phyloP scores from a whole-genome alignment of 129 eudicot species.

The Dittrichia graveolens region DNA sequence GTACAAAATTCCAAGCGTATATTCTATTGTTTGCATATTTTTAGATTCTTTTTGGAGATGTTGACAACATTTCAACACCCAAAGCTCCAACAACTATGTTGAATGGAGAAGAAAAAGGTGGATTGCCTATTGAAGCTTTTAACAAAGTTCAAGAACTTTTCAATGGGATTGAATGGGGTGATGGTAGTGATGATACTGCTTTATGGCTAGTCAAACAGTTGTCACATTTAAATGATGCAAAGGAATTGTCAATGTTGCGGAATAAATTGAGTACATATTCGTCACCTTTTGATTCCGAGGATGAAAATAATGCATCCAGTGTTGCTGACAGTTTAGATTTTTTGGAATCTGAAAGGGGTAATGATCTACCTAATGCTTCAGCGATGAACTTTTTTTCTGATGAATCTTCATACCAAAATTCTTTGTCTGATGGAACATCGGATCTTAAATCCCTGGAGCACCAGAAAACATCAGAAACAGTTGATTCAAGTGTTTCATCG shows the following conservation, averaged over 20 bases:
- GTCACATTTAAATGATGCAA: conserved; percentile 69
- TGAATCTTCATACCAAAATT: conserved; percentile 52
- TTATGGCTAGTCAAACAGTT: conserved; percentile 91
- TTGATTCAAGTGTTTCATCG: conserved; percentile 39
- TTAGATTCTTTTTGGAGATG: conserved; percentile 91
- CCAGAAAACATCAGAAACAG: conserved; percentile 26
- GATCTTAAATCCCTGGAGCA: conserved; percentile 44
- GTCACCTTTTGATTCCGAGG: conserved; percentile 89
- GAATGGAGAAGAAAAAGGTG: conserved; percentile 89
- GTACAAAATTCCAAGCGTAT: not conserved
- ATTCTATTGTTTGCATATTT: conserved; percentile 11
- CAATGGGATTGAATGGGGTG: conserved; percentile 89
- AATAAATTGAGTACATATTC: conserved; percentile 69
- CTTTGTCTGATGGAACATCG: conserved; percentile 53
- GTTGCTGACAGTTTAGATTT: conserved; percentile 90
- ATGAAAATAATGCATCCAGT: conserved; percentile 84
- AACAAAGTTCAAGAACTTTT: conserved; percentile 97
- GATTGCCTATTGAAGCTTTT: conserved; percentile 96
- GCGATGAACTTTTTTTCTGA: conserved; percentile 53
- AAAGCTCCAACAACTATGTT: conserved; percentile 69
- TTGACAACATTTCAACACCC: conserved; percentile 64
- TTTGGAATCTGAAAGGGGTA: conserved; percentile 70
- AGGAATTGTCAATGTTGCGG: conserved; percentile 69
- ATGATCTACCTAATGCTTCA: conserved; percentile 37
- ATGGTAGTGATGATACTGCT: conserved; percentile 86